Evolutionary conservation across 2,329 filamentous ascomycete genomes (phyloP), one percentile per base, ranked within the genome.

Genomic region (Phialophora tarda): DNA sequence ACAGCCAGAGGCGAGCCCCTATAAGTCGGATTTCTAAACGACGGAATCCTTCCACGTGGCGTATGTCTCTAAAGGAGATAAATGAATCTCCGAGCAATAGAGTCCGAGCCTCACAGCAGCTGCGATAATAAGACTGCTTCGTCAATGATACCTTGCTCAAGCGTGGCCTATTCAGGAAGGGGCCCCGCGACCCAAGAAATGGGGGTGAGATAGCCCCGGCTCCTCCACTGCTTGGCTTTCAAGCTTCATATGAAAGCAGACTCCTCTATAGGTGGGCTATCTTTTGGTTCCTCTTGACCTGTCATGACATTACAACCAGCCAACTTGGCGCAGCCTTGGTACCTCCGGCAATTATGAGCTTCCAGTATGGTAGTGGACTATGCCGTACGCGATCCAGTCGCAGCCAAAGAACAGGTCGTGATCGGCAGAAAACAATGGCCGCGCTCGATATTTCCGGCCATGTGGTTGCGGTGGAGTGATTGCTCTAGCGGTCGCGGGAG

Each of bases 271-370:
- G 38, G 38, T 44, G 38, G 38, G 38, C 7, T 44, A 8, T 4
- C 6, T n/a, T 21, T n/a, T 44, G 17, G 14, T n/a, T 44, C 38
- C 6, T 44, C 14, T 44, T 44, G 38, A 44, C 38, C 38, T n/a
- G 38, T 21, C 4, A n/a, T 44, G 14, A 21, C 38, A 44, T 44
- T n/a, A 44, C 38, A 44, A 8, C 38, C 17, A 44, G 38, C 38
- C 38, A 44, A 44, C 38, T 44, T 44, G 38, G 38, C 38, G 38
- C 38, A 44, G 38, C 38, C 38, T 44, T 44, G 38, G 38, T 44
- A 44, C n/a, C 17, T 44, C 38, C 38, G 38, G 38, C 38, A 44
- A n/a, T 44, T 44, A 44, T 44, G 38, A 44, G 17, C 38, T n/a
- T 44, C 38, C 38, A n/a, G 6, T 8, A n/a, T 44, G 38, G 17